Conservation (phyloP, 2,329 filamentous ascomycete species). For the Juglanconis oblonga region DNA sequence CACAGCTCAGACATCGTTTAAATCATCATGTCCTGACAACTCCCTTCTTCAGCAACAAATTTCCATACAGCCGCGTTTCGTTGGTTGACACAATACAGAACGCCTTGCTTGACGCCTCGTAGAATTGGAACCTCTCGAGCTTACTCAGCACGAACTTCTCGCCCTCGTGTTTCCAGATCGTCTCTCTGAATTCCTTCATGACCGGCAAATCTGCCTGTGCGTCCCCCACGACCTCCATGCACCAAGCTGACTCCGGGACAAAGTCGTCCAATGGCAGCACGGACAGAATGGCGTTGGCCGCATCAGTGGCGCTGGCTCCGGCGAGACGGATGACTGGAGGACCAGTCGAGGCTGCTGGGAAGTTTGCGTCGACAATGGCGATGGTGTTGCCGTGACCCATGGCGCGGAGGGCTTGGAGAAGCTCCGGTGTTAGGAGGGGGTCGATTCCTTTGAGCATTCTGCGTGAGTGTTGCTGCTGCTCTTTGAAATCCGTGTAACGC, state of each 20-base stretch:
- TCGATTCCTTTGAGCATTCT: slow-evolving; percentile 6
- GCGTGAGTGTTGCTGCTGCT: not conserved
- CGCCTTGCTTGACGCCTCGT: not conserved
- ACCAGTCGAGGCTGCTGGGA: slow-evolving; percentile 2
- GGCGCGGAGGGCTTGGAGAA: not conserved
- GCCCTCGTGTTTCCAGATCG: slow-evolving; percentile 2
- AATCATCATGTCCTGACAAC: not conserved
- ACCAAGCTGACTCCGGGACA: slow-evolving; percentile 6
- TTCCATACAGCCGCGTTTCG: slow-evolving; percentile 1
- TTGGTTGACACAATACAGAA: slow-evolving; percentile 4
- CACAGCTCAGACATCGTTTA: no score
- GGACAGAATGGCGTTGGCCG: slow-evolving; percentile 11
- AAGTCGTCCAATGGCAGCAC: slow-evolving; percentile 8
- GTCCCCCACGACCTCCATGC: slow-evolving; percentile 8
- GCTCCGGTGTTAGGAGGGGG: slow-evolving; percentile 6
- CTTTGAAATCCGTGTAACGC: not conserved
- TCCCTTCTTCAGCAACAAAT: slow-evolving; percentile 4
- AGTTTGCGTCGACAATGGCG: slow-evolving; percentile 8
- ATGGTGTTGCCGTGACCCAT: slow-evolving; percentile 7
- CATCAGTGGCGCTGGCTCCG: slow-evolving; percentile 2
- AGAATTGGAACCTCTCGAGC: slow-evolving; percentile 6
- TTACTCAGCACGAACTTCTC: slow-evolving; percentile 1
- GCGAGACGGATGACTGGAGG: slow-evolving; percentile 8
- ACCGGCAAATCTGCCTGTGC: slow-evolving; percentile 1
- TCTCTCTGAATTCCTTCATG: slow-evolving; percentile 4